Percentiles rank a stretch among this genome's conserved stretches.
phyloP scores from a whole-genome alignment of 768 basidiomycete species.

The Boletus huronensis region DNA sequence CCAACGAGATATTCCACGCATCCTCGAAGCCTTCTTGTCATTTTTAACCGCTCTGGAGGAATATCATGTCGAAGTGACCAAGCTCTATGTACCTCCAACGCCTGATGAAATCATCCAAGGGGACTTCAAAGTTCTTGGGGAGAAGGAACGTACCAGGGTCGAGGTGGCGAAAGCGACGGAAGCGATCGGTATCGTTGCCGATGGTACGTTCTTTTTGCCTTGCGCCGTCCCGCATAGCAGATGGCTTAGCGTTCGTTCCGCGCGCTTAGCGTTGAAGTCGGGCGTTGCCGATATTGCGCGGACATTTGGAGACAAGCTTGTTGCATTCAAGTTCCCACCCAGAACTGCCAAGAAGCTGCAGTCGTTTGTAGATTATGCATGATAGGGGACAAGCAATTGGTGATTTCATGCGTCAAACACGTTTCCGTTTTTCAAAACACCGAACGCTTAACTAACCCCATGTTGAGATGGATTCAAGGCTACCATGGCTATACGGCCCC shows the following conservation, averaged over 20 bases:
- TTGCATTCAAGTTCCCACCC: constrained; percentile 78
- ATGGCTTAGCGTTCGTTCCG: not conserved
- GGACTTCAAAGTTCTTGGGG: constrained; percentile 34
- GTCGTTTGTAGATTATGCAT: constrained; percentile 65
- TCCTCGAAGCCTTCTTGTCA: constrained; percentile 70
- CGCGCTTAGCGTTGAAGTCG: constrained; percentile 50
- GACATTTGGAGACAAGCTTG: constrained; percentile 71
- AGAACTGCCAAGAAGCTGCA: constrained; percentile 63
- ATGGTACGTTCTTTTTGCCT: constrained; percentile 43
- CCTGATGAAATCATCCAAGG: constrained; percentile 30
- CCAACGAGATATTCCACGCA: constrained; percentile 79
- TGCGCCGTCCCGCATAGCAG: not conserved
- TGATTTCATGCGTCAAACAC: not conserved
- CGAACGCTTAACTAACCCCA: too few species aligned
- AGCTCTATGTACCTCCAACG: constrained; percentile 36
- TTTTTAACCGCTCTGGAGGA: constrained; percentile 67
- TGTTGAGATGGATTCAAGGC: not conserved
- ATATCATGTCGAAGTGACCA: constrained; percentile 52
- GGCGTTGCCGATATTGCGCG: constrained; percentile 62
- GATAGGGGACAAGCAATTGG: not conserved
- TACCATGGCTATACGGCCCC: too few species aligned
- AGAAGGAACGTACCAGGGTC: constrained; percentile 36
- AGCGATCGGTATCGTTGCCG: constrained; percentile 48
- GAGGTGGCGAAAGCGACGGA: constrained; percentile 59
- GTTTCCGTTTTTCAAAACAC: not conserved